Base-by-base conservation (phyloP, 768 basidiomycete genomes). In the Pluteus cervinus region DNA sequence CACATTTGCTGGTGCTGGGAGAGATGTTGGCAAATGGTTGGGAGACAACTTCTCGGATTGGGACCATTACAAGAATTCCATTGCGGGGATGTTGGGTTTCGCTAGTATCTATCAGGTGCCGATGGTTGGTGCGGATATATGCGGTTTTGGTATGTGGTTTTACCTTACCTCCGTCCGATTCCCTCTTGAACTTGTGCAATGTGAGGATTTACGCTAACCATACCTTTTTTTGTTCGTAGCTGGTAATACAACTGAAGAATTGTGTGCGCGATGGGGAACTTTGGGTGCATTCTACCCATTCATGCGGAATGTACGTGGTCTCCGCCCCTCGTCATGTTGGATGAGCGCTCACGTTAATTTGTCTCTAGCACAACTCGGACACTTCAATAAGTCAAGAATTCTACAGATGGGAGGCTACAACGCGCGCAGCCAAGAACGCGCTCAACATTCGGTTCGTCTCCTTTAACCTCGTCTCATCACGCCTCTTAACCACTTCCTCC, bases 221-320 rank as follows among this genome's bases (percentile, higher is more conserved):
- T 18, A 24, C 16, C 18, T 12, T 36, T 11, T 9, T 24, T 9
- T 34, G 7, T 20, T 6, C 36, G 14, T 33, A 77, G 77, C 60
- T 22, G 72, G 58, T 1, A 67, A 84, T 49, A 78, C 79, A 1
- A 80, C 82, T 2, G 81, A 81, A 51, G 73, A 68, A 7, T 61
- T 87, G 1, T 85, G 82, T 44, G 76, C 80, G 24, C 64, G 86
- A 24, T 87, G 86, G 85, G 83, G 80, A 10, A 81, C 69, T 64
- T 63, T 87, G 2, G 81, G 81, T 1, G 84, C 80, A 0, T 87
- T 86, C 58, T 77, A 79, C 54, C 83, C 85, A 0, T 87, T 87
- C 66, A 84, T 79, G 76, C 66, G 86, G 7, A 83, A 87, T 50
- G 79, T 80, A 40, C 55, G 75, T 56, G 12, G 5, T 11, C 4